phyloP scores from a whole-genome alignment of 1,139 yeast genomes.

The Magnusiomyces tetraspermus region DNA sequence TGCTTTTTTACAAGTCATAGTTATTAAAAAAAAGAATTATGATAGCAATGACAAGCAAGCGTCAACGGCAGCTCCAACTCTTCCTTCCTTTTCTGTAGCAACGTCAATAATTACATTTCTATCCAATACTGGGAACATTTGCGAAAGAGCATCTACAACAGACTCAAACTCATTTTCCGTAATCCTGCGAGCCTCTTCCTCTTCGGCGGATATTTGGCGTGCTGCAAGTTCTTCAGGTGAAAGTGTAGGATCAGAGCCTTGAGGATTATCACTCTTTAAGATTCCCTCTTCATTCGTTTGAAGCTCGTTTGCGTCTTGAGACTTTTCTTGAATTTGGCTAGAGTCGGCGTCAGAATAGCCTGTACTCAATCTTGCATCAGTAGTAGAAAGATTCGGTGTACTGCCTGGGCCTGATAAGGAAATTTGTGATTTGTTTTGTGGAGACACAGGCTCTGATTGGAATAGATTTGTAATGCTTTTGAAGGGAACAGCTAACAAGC shows the following conservation, averaged over 20 bases:
- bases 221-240: conserved; percentile 33
- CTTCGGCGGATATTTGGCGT: conserved; percentile 34
- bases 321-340: background rate
- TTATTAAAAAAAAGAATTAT: background rate
- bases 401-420: background rate
- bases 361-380: background rate
- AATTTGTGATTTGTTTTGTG: conserved; percentile 6
- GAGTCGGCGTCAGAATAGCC: background rate
- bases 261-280: background rate
- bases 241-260: conserved; percentile 4
- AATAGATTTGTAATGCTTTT: conserved; percentile 28
- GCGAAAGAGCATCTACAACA: conserved; percentile 42
- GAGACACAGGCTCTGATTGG: conserved; percentile 24
- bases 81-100: conserved; percentile 53
- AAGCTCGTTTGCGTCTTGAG: background rate
- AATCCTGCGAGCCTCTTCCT: conserved; percentile 30
- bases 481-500: conserved; percentile 31
- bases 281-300: background rate
- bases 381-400: background rate
- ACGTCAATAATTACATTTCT: conserved; percentile 61
- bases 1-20: background rate
- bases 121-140: conserved; percentile 74
- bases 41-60: conserved; percentile 36
- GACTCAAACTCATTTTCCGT: conserved; percentile 36
- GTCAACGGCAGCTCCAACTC: conserved; percentile 70